Evolutionary conservation across 768 basidiomycete species (phyloP).

Genomic region (Boletus rubroflammeus): DNA sequence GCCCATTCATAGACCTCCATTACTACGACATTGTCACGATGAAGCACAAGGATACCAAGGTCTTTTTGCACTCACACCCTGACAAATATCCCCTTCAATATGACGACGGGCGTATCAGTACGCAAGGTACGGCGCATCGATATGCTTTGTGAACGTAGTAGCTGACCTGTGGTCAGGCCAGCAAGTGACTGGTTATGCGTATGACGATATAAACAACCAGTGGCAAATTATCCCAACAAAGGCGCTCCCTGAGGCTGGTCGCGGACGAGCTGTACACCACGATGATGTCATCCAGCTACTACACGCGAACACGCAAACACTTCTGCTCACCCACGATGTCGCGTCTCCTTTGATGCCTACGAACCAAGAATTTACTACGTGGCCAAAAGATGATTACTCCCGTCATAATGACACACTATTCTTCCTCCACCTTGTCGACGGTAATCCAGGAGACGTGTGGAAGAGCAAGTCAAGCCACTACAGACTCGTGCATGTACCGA

Average conservation of each 20-base stretch:
- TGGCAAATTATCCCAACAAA: constrained; percentile 97
- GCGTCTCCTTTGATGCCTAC: constrained; percentile 96
- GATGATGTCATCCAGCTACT: constrained; percentile 85
- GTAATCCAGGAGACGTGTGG: constrained; percentile 76
- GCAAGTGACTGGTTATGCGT: constrained; percentile 93
- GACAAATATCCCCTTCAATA: constrained; percentile 92
- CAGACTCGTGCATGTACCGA: constrained; percentile 83
- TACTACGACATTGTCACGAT: constrained; percentile 89
- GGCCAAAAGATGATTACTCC: constrained; percentile 70
- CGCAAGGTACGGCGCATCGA: constrained; percentile 57
- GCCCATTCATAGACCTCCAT: constrained; percentile 68
- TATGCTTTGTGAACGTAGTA: background rate
- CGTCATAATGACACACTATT: constrained; percentile 90
- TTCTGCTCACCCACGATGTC: constrained; percentile 93
- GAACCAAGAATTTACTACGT: constrained; percentile 98
- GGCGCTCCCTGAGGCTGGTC: constrained; percentile 89
- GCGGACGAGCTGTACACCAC: constrained; percentile 88
- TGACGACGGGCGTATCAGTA: constrained; percentile 92
- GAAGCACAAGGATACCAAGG: constrained; percentile 90
- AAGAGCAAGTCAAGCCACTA: constrained; percentile 95
- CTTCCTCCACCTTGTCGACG: constrained; percentile 68
- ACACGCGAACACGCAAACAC: constrained; percentile 79
- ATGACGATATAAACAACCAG: constrained; percentile 91
- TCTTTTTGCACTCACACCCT: constrained; percentile 88
- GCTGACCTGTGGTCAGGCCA: constrained; percentile 53